Evolutionary conservation across 2,329 filamentous ascomycete genomes (phyloP), one percentile per base, ranked within the genome.

Genomic region (Ophiostoma australiae): DNA sequence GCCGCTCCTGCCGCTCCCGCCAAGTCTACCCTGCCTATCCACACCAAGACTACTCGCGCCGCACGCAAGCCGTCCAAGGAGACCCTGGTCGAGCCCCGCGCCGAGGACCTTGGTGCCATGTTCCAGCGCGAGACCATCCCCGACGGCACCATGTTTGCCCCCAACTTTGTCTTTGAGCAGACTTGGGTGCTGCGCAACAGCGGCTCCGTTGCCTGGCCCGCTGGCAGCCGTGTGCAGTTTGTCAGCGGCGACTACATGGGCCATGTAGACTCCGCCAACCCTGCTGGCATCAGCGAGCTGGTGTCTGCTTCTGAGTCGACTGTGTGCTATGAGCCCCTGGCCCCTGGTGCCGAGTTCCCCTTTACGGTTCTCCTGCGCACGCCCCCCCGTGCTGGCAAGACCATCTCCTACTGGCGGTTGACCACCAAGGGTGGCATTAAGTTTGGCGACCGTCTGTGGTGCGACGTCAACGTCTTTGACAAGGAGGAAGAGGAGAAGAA

Each of bases 231-330:
- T 71, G 91, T 98, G 76, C 92, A 91, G 80, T 97, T 93, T 77
- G 91, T 96, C 72, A 93, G 94, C 72, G 95, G 95, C 69, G 94
- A 98, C 80, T 93, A 94, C 81, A 98, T 99, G 95, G 92, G 96
- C 76, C 91, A 94, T 75, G 86, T 97, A 70, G 92, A 97, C 79
- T 89, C 91, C 69, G 86, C 85, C 73, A 91, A 91, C 76, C 91
- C 93, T 33, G 89, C 91, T n/a, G 91, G 90, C 75, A 88, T 93
- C 71, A 85, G 86, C 55, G 89, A 94, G 75, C 89, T 97, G 72
- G 86, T 89, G 52, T 88, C 88, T 44, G 93, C 94, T 70, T 92
- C 89, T 70, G 91, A 95, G 83, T 97, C 92, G 78, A 95, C 93
- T 69, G 86, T 91, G 71, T 89, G 92, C 78, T 86, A 88, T 73